These are phyloP conservation scores for Leccinum pellstonianum DNA, from an alignment of 768 basidiomycete species.

Conservation along the genomic window DNA sequence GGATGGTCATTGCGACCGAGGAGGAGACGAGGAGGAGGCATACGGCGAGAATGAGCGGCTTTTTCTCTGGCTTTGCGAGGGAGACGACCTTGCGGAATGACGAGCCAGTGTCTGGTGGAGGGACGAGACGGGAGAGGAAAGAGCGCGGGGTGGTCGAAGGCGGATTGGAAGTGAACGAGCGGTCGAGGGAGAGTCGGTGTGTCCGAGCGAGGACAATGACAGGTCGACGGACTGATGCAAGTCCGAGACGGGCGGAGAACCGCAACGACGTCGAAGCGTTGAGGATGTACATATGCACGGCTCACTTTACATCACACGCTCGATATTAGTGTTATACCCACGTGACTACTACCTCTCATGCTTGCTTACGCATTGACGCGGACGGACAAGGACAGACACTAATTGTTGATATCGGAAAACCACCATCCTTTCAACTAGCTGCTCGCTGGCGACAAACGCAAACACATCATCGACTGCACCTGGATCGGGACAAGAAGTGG, in stretches of 20 bases:
- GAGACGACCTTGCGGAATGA: constrained; percentile 73
- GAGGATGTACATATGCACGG: neutral
- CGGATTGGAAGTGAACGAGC: constrained; percentile 15
- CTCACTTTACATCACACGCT: neutral
- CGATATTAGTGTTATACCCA: too few species aligned
- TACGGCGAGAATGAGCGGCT: constrained; percentile 71
- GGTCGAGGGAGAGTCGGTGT: constrained; percentile 2
- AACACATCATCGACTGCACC: too few species aligned
- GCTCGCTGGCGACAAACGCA: too few species aligned
- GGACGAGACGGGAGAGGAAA: constrained; percentile 29
- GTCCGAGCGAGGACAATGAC: neutral
- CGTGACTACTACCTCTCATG: too few species aligned
- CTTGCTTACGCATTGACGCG: too few species aligned
- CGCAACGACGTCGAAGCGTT: neutral
- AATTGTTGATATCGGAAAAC: too few species aligned
- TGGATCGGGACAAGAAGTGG: too few species aligned
- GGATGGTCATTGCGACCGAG: constrained; percentile 87
- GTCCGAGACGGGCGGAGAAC: neutral
- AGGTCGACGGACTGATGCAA: neutral
- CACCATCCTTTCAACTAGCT: too few species aligned
- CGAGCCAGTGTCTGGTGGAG: constrained; percentile 45
- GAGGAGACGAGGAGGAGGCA: constrained; percentile 85
- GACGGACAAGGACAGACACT: too few species aligned
- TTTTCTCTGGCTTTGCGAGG: constrained; percentile 81
- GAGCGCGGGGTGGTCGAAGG: constrained; percentile 1